phyloP scores from a whole-genome alignment of 2,329 filamentous ascomycete species.

The Huntiella abstrusa region DNA sequence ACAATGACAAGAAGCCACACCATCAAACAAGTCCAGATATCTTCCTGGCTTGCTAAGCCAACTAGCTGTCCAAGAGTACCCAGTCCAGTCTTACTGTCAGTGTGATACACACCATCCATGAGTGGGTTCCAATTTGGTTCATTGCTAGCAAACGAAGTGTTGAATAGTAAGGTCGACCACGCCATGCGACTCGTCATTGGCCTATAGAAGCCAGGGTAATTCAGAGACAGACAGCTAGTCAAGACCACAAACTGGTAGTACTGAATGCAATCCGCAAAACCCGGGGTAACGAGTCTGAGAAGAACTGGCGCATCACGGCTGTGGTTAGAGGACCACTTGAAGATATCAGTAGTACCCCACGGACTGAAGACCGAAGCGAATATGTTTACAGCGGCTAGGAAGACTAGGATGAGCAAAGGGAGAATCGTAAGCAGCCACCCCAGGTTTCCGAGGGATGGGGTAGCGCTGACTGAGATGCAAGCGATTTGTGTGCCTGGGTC shows the following conservation, averaged over 20 bases:
- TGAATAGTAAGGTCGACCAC: conserved; percentile 88
- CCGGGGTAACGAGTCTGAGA: conserved; percentile 78
- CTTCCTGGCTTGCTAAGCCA: conserved; percentile 55
- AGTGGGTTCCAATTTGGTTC: conserved; percentile 46
- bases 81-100: conserved; percentile 61
- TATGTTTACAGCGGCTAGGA: conserved; percentile 66
- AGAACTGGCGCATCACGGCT: conserved; percentile 73
- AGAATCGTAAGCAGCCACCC: conserved; percentile 54
- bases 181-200: conserved; percentile 71
- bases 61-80: conserved; percentile 63
- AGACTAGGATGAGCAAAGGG: conserved; percentile 57
- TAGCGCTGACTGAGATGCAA: conserved; percentile 67
- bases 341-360: conserved; percentile 80
- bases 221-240: conserved; percentile 68
- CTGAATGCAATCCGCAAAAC: conserved; percentile 89
- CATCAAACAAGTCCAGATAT: conserved; percentile 90
- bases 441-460: conserved; percentile 59
- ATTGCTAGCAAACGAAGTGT: conserved; percentile 64
- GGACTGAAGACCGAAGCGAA: conserved; percentile 78
- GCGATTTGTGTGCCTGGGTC: conserved; percentile 43
- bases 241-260: conserved; percentile 88
- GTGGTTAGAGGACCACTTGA: conserved; percentile 96
- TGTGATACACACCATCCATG: conserved; percentile 71
- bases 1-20: conserved; percentile 74
- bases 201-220: conserved; percentile 88